Conservation (phyloP, 148 eudicot genomes). For the Rhododendron ferrugineum region DNA sequence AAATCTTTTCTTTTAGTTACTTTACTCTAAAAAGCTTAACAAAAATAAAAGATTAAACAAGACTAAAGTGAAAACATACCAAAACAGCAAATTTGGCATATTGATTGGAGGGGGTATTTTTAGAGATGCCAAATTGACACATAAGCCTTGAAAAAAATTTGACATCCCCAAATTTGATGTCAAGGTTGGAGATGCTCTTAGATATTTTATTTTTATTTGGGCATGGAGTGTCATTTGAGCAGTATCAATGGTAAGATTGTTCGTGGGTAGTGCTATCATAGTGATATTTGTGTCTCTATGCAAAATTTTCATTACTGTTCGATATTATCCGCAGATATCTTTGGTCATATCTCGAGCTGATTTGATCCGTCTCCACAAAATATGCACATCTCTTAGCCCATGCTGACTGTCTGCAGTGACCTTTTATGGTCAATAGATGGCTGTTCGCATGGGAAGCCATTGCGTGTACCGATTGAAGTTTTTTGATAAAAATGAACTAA, state of each 20-base stretch:
- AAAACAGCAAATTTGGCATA: not conserved
- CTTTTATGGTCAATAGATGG: not conserved
- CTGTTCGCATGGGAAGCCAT: not conserved
- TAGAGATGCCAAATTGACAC: not conserved
- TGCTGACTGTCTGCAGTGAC: not conserved
- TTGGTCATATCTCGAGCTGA: not conserved
- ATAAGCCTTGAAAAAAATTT: not conserved
- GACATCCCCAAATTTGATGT: not conserved
- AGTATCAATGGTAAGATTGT: not conserved
- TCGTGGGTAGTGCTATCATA: not conserved
- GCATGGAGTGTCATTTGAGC: not conserved
- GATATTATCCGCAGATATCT: not conserved
- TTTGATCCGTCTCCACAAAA: not conserved
- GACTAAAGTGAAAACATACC: not conserved
- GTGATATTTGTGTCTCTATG: not conserved
- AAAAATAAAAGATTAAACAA: not conserved
- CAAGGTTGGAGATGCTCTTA: not conserved
- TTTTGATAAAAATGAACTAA: no score
- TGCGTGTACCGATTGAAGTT: no score
- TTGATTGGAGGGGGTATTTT: not conserved
- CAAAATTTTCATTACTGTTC: not conserved
- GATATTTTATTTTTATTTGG: not conserved
- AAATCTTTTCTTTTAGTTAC: not conserved
- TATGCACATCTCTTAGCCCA: not conserved
- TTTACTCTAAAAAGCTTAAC: not conserved